A percentile compares a stretch with the other conserved stretches of the same genome.
Conservation (phyloP, 768 basidiomycete genomes). For the Fibroporia radiculosa region DNA sequence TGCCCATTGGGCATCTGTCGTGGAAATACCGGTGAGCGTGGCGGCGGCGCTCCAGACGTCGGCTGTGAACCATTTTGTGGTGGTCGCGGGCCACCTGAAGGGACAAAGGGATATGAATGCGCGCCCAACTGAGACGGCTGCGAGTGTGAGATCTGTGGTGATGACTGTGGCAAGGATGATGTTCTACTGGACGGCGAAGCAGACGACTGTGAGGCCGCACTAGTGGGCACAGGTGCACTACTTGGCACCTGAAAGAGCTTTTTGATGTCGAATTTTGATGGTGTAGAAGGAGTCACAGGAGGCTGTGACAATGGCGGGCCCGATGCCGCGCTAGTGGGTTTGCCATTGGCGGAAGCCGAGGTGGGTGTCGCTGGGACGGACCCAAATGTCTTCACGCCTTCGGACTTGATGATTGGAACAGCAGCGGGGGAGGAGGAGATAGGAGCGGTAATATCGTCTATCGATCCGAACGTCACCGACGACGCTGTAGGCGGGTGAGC, state of each 20-base stretch:
- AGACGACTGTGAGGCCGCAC: constrained; percentile 13
- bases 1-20: constrained; percentile 58
- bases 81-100: constrained; percentile 34
- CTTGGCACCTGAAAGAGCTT: constrained; percentile 52
- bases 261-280: constrained; percentile 43
- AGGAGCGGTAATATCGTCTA: constrained; percentile 70
- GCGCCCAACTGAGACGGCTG: constrained; percentile 35
- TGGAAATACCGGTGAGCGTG: constrained; percentile 61
- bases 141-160: constrained; percentile 21
- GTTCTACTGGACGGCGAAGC: constrained; percentile 52
- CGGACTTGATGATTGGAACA: constrained; percentile 52
- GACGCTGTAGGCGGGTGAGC: constrained; percentile 34
- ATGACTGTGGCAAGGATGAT: constrained; percentile 43
- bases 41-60: constrained; percentile 37
- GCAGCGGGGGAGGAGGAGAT: constrained; percentile 81
- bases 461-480: constrained; percentile 82
- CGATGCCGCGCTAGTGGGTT: constrained; percentile 27
- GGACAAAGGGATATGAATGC: constrained; percentile 41
- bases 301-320: constrained; percentile 26
- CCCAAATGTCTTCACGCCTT: constrained; percentile 77
- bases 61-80: constrained; percentile 27
- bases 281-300: constrained; percentile 28
- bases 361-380: constrained; percentile 51
- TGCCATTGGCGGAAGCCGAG: constrained; percentile 56
- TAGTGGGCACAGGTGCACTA: constrained; percentile 14